These are phyloP conservation scores for Lagenaria siceraria DNA, from an alignment of 306 rosid species.

Conservation along the genomic window DNA sequence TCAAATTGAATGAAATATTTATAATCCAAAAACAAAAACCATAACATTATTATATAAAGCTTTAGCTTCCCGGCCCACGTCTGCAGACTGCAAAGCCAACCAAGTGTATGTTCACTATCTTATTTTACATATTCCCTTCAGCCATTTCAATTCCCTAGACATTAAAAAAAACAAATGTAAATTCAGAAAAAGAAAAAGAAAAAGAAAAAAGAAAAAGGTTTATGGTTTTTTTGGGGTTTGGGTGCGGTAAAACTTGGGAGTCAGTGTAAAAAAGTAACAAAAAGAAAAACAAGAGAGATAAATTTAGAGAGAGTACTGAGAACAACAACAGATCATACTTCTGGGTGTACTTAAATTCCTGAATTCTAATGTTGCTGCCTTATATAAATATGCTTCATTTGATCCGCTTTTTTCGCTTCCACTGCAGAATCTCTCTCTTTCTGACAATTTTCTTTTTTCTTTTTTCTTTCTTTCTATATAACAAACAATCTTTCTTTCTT, in stretches of 20 bases:
- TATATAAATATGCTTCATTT: slow-evolving; percentile 26
- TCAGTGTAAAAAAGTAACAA: slow-evolving; percentile 36
- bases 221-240: neutral
- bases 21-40: neutral
- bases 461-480: neutral
- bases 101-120: neutral
- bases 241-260: slow-evolving; percentile 41
- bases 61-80: neutral
- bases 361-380: slow-evolving; percentile 33
- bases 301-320: neutral
- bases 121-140: slow-evolving; percentile 18
- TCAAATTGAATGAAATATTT: neutral
- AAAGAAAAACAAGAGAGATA: neutral
- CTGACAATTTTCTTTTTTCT: neutral
- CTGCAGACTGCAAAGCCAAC: neutral
- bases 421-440: slow-evolving; percentile 15
- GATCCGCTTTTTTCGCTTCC: slow-evolving; percentile 73
- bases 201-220: neutral
- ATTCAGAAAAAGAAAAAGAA: neutral
- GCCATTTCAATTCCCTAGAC: slow-evolving; percentile 27
- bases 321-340: neutral
- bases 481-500: neutral
- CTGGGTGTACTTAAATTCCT: slow-evolving; percentile 35
- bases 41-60: neutral
- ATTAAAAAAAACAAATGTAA: too few species aligned